Base-by-base conservation (phyloP, 768 basidiomycete genomes). In the Sarcodon aspratus region DNA sequence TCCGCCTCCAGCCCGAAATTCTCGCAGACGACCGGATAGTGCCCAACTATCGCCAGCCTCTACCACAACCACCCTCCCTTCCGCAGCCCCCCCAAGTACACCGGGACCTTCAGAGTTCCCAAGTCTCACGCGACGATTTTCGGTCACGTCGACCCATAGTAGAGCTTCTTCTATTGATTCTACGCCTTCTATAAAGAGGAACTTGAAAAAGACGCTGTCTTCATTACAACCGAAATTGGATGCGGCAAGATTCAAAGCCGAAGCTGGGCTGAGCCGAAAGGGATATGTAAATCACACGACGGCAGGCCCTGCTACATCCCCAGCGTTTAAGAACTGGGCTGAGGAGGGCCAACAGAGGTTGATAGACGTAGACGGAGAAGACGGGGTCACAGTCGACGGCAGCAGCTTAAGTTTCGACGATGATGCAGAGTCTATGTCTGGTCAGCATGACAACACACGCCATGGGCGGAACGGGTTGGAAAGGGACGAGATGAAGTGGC, bases 241-340 rank as follows among this genome's bases (percentile, higher is more conserved):
- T 49, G 74, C 75, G 32, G 82, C 79, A 21, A 65, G 79, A 51
- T 85, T 76, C 62, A 85, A 85, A 62, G 82, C 81, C 0, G 82
- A 85, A 60, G 83, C 82, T 15, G 82, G 81, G 13, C 55, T 85
- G 33, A 78, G 70, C 51, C 66, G 66, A 55, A 67, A 80, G 4
- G 83, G 82, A 36, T 85, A 73, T 54, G 73, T 82, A 34, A 61
- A 63, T 36, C 67, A 66, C 51, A 18, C 61, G 36, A 62, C 62
- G 21, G 45, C 58, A 11, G 55, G 54, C 50, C 49, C 45, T 49
- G 52, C 48, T 48, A 44, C 36, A 51, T 27, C 52, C 50, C 15
- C 66, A 62, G 58, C 52, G 59, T 21, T 27, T 27, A 27, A 27
- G 21, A 27, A 27, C 21, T 27, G 21, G 21, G 21, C 21, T 27